Conservation (phyloP, 805 yeast species). For the Nakazawaea siamensis region DNA sequence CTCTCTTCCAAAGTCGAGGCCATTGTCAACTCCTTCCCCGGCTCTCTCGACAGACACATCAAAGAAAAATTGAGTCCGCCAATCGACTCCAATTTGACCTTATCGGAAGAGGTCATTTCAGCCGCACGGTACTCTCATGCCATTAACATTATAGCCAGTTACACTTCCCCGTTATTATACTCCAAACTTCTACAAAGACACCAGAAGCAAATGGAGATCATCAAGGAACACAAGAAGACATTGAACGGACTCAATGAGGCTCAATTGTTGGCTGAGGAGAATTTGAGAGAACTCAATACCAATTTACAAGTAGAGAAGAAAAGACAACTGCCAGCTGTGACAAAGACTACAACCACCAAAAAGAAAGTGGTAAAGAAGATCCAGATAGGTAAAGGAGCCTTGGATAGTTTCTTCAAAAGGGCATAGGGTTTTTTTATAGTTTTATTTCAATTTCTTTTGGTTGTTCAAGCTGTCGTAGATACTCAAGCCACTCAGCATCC, state of each 20-base stretch:
- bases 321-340: conserved; percentile 14
- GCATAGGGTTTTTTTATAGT: conserved; percentile 15
- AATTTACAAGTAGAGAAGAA: conserved; percentile 16
- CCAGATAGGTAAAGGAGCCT: conserved; percentile 55
- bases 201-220: conserved; percentile 14
- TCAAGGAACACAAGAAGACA: conserved; percentile 15
- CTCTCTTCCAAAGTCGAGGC: conserved; percentile 29
- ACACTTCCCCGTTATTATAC: conserved; percentile 25
- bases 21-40: conserved; percentile 30
- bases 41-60: conserved; percentile 19
- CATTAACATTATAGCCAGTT: conserved; percentile 39
- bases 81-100: conserved; percentile 13
- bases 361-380: conserved; percentile 22
- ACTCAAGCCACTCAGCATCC: conserved; percentile 72
- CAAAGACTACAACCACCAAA: conserved; percentile 11
- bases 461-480: conserved; percentile 50
- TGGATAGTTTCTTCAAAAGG: conserved; percentile 58
- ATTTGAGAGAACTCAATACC: conserved; percentile 22
- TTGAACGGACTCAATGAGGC: conserved; percentile 15
- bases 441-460: not conserved
- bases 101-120: conserved; percentile 27
- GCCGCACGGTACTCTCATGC: conserved; percentile 31
- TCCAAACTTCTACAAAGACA: conserved; percentile 14
- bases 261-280: conserved; percentile 20
- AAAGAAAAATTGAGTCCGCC: conserved; percentile 19